Base-by-base conservation (phyloP, 2,329 filamentous ascomycete species). In the Nannizziopsis barbatae region DNA sequence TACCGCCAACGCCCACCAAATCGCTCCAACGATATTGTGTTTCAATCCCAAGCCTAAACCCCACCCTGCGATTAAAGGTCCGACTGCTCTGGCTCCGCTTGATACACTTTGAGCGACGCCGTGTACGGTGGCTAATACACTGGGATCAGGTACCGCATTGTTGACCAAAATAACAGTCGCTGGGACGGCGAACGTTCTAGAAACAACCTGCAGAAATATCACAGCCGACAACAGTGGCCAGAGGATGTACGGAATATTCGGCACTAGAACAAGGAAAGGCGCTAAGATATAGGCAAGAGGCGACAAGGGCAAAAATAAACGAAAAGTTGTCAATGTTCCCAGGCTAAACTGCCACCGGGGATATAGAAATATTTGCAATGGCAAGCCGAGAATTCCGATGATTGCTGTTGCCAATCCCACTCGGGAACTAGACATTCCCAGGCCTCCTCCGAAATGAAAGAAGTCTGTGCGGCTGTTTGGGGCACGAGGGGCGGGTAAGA, bases 381-480 rank as follows among this genome's bases (percentile, higher is more conserved):
- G 68, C 33, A 92, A 82, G n/a, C 86, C 86, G 38, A 90, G 79
- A 42, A 77, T 66, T 7, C 86, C 86, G 12, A 92, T 75, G 45
- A 84, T 80, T 2, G 85, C 80, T 69, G 89, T 87, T 3, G 84
- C 83, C 38, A 85, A 68, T n/a, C 86, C 86, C 30, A 92, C 83
- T 2, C 77, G 75, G 1, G 76, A 73, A 0, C 84, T 80, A 0
- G 77, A 76, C 45, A 92, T 74, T n/a, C 84, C 84, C 0, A 92
- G 71, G 1, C 86, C 86, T 22, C 86, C 84, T 0, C 76, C 75
- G 55, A 84, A 88, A 52, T 74, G 79, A 73, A 50, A 75, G 64
- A 52, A 63, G 55, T 56, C 64, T 63, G 55, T 56, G 48, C 58
- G 52, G 57, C 56, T 60, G 58, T 56, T 72, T 0, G 62, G 64